Conservation (phyloP, 1,139 yeast species). For the Arxiozyma bovina region DNA sequence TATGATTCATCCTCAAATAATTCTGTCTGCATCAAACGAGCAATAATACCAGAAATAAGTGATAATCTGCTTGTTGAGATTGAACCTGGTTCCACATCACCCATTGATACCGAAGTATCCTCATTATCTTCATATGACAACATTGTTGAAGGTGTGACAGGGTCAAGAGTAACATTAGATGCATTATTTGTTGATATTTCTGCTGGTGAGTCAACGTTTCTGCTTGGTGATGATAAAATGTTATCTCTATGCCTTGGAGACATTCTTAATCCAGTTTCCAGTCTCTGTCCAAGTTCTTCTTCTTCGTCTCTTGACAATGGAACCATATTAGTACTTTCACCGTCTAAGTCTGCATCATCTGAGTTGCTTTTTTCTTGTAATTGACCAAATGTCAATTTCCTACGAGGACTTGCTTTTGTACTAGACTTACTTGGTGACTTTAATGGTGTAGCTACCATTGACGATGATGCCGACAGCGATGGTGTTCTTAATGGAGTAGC, state of each 20-base stretch:
- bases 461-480: slow-evolving; percentile 9
- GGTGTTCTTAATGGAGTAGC: slow-evolving; percentile 22
- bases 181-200: slow-evolving; percentile 19
- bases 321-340: slow-evolving; percentile 14
- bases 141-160: slow-evolving; percentile 22
- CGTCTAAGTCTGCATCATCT: slow-evolving; percentile 14
- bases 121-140: not conserved
- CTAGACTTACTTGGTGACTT: not conserved
- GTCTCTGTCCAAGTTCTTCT: slow-evolving; percentile 23
- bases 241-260: slow-evolving; percentile 23
- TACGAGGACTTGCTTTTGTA: slow-evolving; percentile 6
- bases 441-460: slow-evolving; percentile 4
- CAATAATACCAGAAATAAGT: slow-evolving; percentile 39
- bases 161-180: slow-evolving; percentile 25
- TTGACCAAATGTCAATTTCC: slow-evolving; percentile 6
- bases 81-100: slow-evolving; percentile 28
- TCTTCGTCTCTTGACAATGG: slow-evolving; percentile 23
- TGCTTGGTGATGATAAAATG: slow-evolving; percentile 8
- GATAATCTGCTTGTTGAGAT: slow-evolving; percentile 46
- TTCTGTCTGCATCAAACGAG: slow-evolving; percentile 40
- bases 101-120: slow-evolving; percentile 13
- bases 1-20: slow-evolving; percentile 43
- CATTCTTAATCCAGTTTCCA: slow-evolving; percentile 25
- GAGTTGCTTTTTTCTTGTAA: slow-evolving; percentile 14
- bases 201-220: slow-evolving; percentile 20